Evolutionary conservation across 352 stramenopile genomes (phyloP).

Genomic region (Aphanomyces euteiches): DNA sequence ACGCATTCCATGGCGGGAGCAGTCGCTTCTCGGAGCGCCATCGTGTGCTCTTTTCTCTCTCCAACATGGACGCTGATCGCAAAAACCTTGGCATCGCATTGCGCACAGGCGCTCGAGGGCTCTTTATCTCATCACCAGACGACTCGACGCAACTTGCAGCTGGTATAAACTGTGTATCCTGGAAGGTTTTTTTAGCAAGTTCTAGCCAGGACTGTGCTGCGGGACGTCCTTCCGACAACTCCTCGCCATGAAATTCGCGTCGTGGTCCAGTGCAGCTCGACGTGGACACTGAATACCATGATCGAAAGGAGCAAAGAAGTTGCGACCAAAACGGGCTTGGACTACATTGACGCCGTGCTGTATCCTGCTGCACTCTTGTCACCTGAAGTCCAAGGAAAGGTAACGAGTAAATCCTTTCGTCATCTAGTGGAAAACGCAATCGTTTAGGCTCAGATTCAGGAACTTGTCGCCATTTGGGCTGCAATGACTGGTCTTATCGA

Average conservation of each 20-base stretch:
- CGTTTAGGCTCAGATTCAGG: background rate
- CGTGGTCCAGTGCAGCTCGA: slow-evolving; percentile 11
- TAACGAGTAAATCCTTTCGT: background rate
- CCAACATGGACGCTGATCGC: slow-evolving; percentile 16
- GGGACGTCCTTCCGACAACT: background rate
- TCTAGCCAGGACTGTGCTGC: slow-evolving; percentile 4
- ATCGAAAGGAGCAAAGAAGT: background rate
- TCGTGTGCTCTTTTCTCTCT: slow-evolving; percentile 16
- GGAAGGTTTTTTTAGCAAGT: background rate
- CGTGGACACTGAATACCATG: background rate
- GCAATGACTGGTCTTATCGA: background rate
- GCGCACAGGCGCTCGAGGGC: background rate
- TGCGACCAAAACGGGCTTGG: slow-evolving; percentile 2
- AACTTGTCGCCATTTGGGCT: background rate
- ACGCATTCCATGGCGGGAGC: background rate
- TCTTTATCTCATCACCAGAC: slow-evolving; percentile 12
- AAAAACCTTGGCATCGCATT: background rate
- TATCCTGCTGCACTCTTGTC: background rate
- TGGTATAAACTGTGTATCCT: background rate
- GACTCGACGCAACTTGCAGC: slow-evolving; percentile 19
- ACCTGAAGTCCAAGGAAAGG: background rate
- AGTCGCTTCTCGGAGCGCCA: slow-evolving; percentile 10
- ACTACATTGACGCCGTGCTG: slow-evolving; percentile 4
- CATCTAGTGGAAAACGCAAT: background rate
- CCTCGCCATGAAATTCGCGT: slow-evolving; percentile 8